Evolutionary conservation across 2,329 filamentous ascomycete species (phyloP).

Genomic region (Colletotrichum sansevieriae): DNA sequence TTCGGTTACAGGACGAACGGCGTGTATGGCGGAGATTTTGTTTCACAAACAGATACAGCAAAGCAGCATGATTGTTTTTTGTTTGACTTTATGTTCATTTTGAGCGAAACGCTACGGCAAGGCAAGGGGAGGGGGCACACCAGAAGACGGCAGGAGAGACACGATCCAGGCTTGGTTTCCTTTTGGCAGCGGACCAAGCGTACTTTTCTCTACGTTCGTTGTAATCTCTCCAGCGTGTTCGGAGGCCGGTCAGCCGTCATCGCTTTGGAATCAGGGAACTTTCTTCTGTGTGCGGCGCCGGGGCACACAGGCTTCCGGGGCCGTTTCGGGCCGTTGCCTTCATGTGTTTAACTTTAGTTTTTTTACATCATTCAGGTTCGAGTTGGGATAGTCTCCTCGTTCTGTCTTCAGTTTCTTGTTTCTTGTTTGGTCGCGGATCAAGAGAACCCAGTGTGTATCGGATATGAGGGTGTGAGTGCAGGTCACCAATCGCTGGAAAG

Average conservation of each 20-base stretch:
- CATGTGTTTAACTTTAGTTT: constrained; percentile 53
- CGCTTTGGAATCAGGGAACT: constrained; percentile 43
- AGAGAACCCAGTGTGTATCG: constrained; percentile 2
- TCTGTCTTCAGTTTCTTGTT: constrained; percentile 42
- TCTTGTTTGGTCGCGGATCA: constrained; percentile 21
- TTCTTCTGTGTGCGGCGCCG: constrained; percentile 32
- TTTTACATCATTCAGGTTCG: constrained; percentile 29
- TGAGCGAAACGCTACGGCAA: constrained; percentile 41
- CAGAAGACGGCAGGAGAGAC: constrained; percentile 24
- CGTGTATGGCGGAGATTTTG: constrained; percentile 46
- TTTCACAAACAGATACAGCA: constrained; percentile 46
- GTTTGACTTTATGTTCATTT: constrained; percentile 43
- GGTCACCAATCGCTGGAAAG: constrained; percentile 36
- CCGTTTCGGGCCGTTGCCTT: constrained; percentile 46
- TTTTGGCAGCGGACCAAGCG: constrained; percentile 47
- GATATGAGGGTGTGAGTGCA: constrained; percentile 31
- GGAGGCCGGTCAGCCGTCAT: constrained; percentile 53
- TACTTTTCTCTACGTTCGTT: constrained; percentile 66
- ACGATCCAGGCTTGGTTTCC: constrained; percentile 42
- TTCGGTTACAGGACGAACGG: constrained; percentile 44
- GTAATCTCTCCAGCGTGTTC: constrained; percentile 58
- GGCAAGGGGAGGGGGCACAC: constrained; percentile 23
- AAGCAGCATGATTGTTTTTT: constrained; percentile 46
- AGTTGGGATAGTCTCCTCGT: constrained; percentile 43
- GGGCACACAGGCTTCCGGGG: constrained; percentile 42